Evolutionary conservation across 257 asterid genomes (phyloP).

Genomic region (Prunella vulgaris): DNA sequence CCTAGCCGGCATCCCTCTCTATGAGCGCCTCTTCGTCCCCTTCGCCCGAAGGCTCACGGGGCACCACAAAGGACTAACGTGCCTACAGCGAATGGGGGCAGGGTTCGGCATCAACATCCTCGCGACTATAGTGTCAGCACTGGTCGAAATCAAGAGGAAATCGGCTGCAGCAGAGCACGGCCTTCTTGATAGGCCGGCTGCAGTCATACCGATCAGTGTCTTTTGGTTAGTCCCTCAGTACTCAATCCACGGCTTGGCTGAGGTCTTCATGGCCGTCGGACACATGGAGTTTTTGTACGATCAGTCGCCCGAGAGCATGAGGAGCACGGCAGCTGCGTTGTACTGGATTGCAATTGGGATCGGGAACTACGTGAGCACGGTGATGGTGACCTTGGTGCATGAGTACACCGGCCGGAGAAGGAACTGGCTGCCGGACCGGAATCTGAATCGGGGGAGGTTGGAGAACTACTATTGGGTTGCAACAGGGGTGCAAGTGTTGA

Average conservation of each 20-base stretch:
- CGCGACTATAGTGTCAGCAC: constrained; percentile 49
- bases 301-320: constrained; percentile 84
- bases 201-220: constrained; percentile 51
- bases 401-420: constrained; percentile 34
- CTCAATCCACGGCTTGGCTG: constrained; percentile 60
- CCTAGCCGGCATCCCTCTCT: constrained; percentile 41
- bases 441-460: constrained; percentile 50
- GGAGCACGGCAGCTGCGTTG: constrained; percentile 68
- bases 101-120: constrained; percentile 54
- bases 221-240: constrained; percentile 78
- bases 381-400: constrained; percentile 50
- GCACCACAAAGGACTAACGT: constrained; percentile 52
- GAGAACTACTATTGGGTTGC: constrained; percentile 68
- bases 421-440: constrained; percentile 73
- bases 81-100: constrained; percentile 66
- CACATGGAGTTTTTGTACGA: constrained; percentile 71
- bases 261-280: constrained; percentile 59
- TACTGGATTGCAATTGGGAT: constrained; percentile 46
- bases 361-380: constrained; percentile 56
- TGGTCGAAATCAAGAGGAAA: constrained; percentile 58
- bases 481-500: constrained; percentile 51
- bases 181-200: constrained; percentile 48
- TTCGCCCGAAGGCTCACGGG: constrained; percentile 42
- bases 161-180: constrained; percentile 40
- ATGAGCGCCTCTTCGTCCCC: constrained; percentile 70